phyloP scores from a whole-genome alignment of 106 monocot genomes.

The Dendrobium catenatum region DNA sequence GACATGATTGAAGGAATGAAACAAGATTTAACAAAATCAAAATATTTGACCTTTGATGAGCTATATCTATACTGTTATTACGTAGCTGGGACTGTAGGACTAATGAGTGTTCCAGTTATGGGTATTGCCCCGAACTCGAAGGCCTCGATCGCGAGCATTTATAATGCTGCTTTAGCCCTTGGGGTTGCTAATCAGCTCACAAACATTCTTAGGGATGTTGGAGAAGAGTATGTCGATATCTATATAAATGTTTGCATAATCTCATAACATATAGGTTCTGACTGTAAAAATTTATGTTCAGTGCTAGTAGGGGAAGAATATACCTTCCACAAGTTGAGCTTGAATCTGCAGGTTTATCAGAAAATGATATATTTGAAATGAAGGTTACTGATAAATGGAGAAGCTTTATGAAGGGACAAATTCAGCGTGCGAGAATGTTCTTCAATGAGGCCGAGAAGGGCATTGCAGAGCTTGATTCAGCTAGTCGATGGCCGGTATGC shows the following conservation, averaged over 20 bases:
- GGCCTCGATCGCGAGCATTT: conserved; percentile 2
- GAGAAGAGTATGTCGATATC: conserved; percentile 20
- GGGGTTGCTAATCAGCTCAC: conserved; percentile 29
- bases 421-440: conserved; percentile 47
- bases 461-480: conserved; percentile 30
- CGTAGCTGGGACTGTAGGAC: conserved; percentile 25
- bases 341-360: conserved; percentile 28
- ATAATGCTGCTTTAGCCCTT: conserved; percentile 10
- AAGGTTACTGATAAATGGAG: conserved; percentile 56
- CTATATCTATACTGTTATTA: conserved; percentile 33
- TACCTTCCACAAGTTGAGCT: conserved; percentile 40
- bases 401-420: conserved; percentile 53
- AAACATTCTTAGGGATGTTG: conserved; percentile 29
- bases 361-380: conserved; percentile 40
- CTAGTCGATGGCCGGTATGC: conserved; percentile 58
- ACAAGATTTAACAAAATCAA: conserved; percentile 12
- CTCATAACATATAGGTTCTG: not conserved
- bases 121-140: conserved; percentile 16
- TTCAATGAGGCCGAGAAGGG: conserved; percentile 50
- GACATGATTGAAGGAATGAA: conserved; percentile 31
- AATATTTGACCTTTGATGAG: conserved; percentile 20
- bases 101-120: conserved; percentile 34
- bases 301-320: conserved; percentile 32
- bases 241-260: not conserved
- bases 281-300: not conserved